These are phyloP conservation scores for Cladosporium sp. DNA, from an alignment of 2,329 filamentous ascomycete species.

Conservation along the genomic window DNA sequence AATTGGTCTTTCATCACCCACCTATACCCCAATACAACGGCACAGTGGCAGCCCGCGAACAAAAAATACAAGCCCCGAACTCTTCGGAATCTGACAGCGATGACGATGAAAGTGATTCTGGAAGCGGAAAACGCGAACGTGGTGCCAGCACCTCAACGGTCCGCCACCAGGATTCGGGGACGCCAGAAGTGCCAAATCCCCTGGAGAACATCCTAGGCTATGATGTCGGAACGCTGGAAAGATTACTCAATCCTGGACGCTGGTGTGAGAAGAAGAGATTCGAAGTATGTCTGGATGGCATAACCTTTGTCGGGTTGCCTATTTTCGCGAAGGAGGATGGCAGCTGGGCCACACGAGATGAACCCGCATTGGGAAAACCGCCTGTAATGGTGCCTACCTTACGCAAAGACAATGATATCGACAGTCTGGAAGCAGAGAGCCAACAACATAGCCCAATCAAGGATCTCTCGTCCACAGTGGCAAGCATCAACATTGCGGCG, in stretches of 20 bases:
- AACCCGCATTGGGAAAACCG: not conserved
- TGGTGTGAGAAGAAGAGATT: constrained; percentile 74
- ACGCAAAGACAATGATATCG: not conserved
- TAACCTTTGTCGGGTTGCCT: constrained; percentile 77
- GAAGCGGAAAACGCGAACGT: not conserved
- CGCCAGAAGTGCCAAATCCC: not conserved
- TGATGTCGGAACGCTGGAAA: constrained; percentile 65
- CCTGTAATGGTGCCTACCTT: not conserved
- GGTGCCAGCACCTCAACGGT: constrained; percentile 2
- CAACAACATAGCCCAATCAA: constrained; percentile 5
- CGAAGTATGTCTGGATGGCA: constrained; percentile 73
- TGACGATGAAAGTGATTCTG: not conserved
- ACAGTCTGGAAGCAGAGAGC: not conserved
- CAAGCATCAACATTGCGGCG: constrained; percentile 4
- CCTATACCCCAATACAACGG: not conserved
- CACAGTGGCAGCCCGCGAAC: not conserved
- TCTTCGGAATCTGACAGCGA: not conserved
- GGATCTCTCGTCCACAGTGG: not conserved
- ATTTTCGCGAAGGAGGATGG: constrained; percentile 74
- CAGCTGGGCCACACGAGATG: constrained; percentile 21
- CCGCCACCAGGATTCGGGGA: not conserved
- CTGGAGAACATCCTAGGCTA: constrained; percentile 22
- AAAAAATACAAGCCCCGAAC: not conserved
- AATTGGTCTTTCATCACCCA: constrained; percentile 80
- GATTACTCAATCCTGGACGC: constrained; percentile 66